These are phyloP conservation scores for Colletotrichum abscissum DNA, from an alignment of 2,329 filamentous ascomycete genomes.

Conservation along the genomic window DNA sequence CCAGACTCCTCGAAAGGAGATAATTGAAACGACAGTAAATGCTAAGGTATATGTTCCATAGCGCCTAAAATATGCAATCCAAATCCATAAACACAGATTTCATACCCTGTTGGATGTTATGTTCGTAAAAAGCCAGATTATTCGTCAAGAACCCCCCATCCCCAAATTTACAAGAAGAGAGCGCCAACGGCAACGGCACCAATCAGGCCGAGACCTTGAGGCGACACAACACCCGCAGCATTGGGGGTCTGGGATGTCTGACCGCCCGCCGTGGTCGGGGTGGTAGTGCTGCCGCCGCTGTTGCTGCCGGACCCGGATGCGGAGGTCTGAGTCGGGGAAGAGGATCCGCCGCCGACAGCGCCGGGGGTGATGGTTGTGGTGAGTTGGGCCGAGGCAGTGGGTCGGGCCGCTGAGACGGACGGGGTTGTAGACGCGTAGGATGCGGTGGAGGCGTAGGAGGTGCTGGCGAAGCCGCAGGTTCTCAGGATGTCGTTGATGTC, in stretches of 20 bases:
- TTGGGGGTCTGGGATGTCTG: slow-evolving; percentile 21
- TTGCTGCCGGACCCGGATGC: slow-evolving; percentile 2
- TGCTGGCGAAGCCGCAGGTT: slow-evolving; percentile 37
- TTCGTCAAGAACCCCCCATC: neutral
- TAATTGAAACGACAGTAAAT: slow-evolving; percentile 25
- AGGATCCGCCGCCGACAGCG: slow-evolving; percentile 22
- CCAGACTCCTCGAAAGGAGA: neutral
- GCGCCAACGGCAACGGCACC: slow-evolving; percentile 31
- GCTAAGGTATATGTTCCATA: slow-evolving; percentile 9
- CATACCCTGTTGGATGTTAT: neutral
- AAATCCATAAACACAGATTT: neutral
- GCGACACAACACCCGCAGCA: slow-evolving; percentile 24
- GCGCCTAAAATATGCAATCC: slow-evolving; percentile 4
- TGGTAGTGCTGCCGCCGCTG: slow-evolving; percentile 1
- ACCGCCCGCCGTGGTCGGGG: neutral
- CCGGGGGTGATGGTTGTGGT: slow-evolving; percentile 35
- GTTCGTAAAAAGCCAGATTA: neutral
- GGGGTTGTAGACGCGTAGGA: slow-evolving; percentile 31
- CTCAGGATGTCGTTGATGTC: slow-evolving; percentile 38
- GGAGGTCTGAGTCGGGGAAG: slow-evolving; percentile 27
- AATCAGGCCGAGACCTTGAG: slow-evolving; percentile 24
- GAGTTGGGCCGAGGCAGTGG: slow-evolving; percentile 33
- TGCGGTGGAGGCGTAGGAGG: slow-evolving; percentile 30
- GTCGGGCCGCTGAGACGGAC: slow-evolving; percentile 30
- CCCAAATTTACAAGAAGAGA: slow-evolving; percentile 18